Evolutionary conservation across 1,284 basidiomycete species (phyloP), one percentile per base, ranked within the genome.

Genomic region (Puccinia polysora): DNA sequence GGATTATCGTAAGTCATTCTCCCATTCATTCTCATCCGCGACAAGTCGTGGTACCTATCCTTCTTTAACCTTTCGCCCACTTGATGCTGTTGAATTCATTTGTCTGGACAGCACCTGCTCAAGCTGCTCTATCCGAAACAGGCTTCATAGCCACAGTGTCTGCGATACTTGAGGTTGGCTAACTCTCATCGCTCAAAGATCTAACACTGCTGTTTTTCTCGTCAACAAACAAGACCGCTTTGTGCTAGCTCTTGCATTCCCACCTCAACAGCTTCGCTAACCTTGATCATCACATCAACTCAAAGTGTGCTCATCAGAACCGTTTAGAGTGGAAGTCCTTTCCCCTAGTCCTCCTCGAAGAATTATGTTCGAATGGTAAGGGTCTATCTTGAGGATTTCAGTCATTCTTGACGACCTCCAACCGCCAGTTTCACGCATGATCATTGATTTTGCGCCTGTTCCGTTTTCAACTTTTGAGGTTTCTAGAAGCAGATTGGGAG

Each of bases 1-100:
- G 30, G 68, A 70, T 32, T 70, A 62, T 52, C 47, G 68, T 70
- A n/a, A 43, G 68, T 7, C 50, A 12, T 38, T n/a, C 10, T 20
- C 28, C 23, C 18, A 28, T n/a, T 40, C 23, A 2, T 14, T 20
- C 50, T 2, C 28, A 52, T 36, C 2, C 28, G 36, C 30, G 14
- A 28, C n/a, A 30, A 36, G 52, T 10, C 23, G 30, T 23, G 5
- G 6, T 20, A 43, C 18, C 20, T 55, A 20, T 38, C 47, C 6
- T 18, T 25, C 32, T 53, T 32, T 52, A 45, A 45, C 40, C n/a
- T n/a, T 45, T 10, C n/a, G 7, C n/a, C 55, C 8, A 15, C 38
- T 28, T 34, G 34, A 2, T 34, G 32, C 2, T 59, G 32, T 30
- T 53, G 15, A 20, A n/a, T 23, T 63, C 10, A 63, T 63, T 30